Evolutionary conservation across 441 rosid species (phyloP).

Genomic region (Populus hybrid): DNA sequence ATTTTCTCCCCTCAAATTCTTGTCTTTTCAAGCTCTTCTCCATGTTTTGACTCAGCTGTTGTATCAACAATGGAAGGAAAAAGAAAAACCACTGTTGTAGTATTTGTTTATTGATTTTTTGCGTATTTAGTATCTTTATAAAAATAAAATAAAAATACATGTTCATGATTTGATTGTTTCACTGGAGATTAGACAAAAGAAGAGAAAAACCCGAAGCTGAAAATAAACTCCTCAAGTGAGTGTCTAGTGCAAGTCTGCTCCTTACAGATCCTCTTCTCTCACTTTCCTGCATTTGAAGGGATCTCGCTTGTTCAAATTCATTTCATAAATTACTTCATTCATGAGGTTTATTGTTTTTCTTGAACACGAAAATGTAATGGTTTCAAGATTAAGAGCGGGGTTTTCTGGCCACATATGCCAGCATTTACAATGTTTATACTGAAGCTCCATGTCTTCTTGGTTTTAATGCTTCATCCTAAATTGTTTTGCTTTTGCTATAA

Average conservation of each 20-base stretch:
- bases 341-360: background rate
- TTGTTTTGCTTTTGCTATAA: slow-evolving; percentile 10
- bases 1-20: background rate
- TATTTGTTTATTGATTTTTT: background rate
- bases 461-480: background rate
- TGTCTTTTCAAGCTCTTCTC: background rate
- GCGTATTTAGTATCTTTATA: background rate
- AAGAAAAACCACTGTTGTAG: background rate
- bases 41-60: background rate
- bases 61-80: background rate
- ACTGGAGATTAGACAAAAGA: background rate
- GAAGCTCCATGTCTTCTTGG: background rate
- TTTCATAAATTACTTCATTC: too few species aligned
- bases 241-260: background rate
- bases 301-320: too few species aligned
- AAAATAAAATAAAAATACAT: too few species aligned
- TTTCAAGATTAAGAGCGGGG: background rate
- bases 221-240: background rate
- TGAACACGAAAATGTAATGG: background rate
- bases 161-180: background rate
- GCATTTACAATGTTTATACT: background rate
- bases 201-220: background rate
- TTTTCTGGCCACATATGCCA: background rate
- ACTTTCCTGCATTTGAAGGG: too few species aligned
- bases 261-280: too few species aligned